These are phyloP conservation scores for Pseudonitzschia multiseries DNA, from an alignment of 108 stramenopile genomes.

Conservation along the genomic window DNA sequence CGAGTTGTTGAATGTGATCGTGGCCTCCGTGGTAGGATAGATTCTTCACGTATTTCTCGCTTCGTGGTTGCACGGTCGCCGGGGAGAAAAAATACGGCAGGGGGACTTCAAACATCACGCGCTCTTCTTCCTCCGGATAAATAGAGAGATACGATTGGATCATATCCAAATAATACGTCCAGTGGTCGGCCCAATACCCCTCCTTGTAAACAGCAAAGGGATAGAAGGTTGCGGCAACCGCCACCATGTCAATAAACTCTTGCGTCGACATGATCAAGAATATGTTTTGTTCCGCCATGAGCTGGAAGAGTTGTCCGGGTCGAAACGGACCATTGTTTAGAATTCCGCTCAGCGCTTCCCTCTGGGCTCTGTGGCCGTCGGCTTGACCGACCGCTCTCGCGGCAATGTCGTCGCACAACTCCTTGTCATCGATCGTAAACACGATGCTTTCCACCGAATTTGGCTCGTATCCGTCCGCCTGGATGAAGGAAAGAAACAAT, in stretches of 20 bases:
- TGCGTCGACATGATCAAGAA: slow-evolving; percentile 46
- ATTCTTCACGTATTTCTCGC: slow-evolving; percentile 64
- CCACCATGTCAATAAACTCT: slow-evolving; percentile 63
- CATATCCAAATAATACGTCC: slow-evolving; percentile 79
- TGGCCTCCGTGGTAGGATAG: slow-evolving; percentile 38
- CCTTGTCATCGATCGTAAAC: slow-evolving; percentile 52
- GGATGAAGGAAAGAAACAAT: slow-evolving; percentile 74
- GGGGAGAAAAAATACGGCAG: slow-evolving; percentile 65
- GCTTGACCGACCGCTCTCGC: slow-evolving; percentile 51
- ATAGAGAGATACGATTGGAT: slow-evolving; percentile 63
- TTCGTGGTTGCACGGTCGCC: slow-evolving; percentile 46
- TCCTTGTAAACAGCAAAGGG: slow-evolving; percentile 54
- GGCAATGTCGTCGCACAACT: slow-evolving; percentile 45
- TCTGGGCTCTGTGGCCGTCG: slow-evolving; percentile 63
- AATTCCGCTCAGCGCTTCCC: slow-evolving; percentile 51
- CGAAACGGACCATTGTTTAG: slow-evolving; percentile 63
- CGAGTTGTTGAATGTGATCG: slow-evolving; percentile 63
- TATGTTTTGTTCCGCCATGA: slow-evolving; percentile 69
- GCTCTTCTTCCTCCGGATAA: slow-evolving; percentile 77
- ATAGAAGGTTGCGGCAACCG: slow-evolving; percentile 33
- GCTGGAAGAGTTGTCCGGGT: slow-evolving; percentile 73
- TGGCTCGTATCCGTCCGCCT: slow-evolving; percentile 87
- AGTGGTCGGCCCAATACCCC: slow-evolving; percentile 88
- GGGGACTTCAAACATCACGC: slow-evolving; percentile 54
- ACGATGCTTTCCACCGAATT: slow-evolving; percentile 63